These are phyloP conservation scores for Hymenoscyphus repandus DNA, from an alignment of 2,329 filamentous ascomycete species.

Conservation along the genomic window DNA sequence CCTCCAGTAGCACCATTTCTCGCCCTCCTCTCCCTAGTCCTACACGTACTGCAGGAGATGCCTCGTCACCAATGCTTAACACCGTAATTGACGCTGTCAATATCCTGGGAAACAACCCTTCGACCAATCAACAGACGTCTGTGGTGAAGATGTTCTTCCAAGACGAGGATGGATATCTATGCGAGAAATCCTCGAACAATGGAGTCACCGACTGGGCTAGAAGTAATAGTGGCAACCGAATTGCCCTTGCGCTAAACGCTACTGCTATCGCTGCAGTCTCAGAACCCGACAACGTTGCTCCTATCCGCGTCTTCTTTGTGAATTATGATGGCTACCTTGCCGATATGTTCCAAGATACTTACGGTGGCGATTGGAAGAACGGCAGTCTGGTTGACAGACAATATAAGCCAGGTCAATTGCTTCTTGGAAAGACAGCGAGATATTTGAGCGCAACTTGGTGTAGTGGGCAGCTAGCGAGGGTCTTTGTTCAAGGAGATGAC, in stretches of 20 bases:
- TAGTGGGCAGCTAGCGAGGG: background rate
- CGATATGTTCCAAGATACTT: background rate
- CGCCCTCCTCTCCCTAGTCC: background rate
- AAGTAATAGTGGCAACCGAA: background rate
- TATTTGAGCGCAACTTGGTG: background rate
- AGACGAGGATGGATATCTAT: conserved; percentile 1
- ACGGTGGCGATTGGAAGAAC: conserved; percentile 1
- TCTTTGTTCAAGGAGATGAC: background rate
- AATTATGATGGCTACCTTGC: conserved; percentile 2
- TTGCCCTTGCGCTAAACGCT: background rate
- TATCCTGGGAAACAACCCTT: background rate
- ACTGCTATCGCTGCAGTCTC: conserved; percentile 3
- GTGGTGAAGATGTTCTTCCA: conserved; percentile 3
- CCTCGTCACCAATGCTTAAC: background rate
- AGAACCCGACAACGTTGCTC: background rate
- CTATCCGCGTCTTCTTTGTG: conserved; percentile 4
- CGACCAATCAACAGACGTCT: background rate
- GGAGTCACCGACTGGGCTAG: background rate
- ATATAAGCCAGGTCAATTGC: background rate
- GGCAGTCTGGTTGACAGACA: background rate
- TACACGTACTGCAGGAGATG: background rate
- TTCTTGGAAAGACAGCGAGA: background rate
- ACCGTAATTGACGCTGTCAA: background rate
- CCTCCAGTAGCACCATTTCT: background rate
- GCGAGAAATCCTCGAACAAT: background rate